phyloP scores from a whole-genome alignment of 2,329 filamentous ascomycete species.

The Alternaria longipes region DNA sequence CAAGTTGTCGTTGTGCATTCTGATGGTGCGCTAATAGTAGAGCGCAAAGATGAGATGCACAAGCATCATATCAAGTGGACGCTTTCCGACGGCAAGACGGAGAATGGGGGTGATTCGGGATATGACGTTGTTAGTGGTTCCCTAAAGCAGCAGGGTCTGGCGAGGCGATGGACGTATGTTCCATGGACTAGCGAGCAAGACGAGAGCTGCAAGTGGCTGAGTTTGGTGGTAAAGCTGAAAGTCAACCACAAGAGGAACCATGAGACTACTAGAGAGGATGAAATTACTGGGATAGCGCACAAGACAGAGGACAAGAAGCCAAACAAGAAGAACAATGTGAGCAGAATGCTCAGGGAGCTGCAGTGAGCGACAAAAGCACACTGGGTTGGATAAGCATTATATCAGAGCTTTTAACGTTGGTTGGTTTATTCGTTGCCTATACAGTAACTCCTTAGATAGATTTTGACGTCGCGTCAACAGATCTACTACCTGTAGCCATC shows the following conservation, averaged over 20 bases:
- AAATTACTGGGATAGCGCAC: neutral
- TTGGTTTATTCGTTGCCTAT: neutral
- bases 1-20: constrained; percentile 32
- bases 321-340: neutral
- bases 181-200: constrained; percentile 45
- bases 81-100: constrained; percentile 14
- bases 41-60: constrained; percentile 7
- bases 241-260: constrained; percentile 1
- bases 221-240: constrained; percentile 20
- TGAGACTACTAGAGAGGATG: neutral
- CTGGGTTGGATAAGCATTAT: neutral
- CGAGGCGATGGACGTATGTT: constrained; percentile 36
- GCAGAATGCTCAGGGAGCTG: neutral
- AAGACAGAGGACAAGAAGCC: neutral
- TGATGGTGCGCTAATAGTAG: constrained; percentile 26
- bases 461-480: neutral
- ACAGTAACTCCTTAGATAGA: neutral
- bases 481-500: neutral
- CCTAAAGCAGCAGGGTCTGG: constrained; percentile 16
- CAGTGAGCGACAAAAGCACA: neutral
- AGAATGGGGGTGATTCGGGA: constrained; percentile 7
- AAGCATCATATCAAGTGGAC: constrained; percentile 17
- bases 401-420: neutral
- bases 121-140: neutral
- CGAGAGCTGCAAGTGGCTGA: constrained; percentile 24